Evolutionary conservation across 1,139 yeast species (phyloP).

Genomic region (Candida frijolesensis): DNA sequence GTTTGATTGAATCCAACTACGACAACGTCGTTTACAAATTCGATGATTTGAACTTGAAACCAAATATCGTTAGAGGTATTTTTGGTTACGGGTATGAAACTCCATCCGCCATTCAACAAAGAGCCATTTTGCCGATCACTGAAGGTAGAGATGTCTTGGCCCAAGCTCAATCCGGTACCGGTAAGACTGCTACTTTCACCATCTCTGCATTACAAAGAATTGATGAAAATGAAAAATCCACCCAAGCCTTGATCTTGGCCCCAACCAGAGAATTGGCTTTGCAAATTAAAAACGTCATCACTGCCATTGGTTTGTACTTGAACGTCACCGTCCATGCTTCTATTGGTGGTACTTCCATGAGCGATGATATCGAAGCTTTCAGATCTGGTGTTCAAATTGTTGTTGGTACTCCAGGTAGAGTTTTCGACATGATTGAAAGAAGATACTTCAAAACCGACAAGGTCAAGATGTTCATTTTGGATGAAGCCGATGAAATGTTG

Average conservation of each 20-base stretch:
- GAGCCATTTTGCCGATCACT: conserved; percentile 96
- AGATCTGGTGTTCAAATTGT: conserved; percentile 93
- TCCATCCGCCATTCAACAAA: conserved; percentile 97
- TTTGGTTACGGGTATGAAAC: conserved; percentile 97
- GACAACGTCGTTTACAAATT: conserved; percentile 91
- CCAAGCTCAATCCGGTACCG: conserved; percentile 99
- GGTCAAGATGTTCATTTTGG: conserved; percentile 95
- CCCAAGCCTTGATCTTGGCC: conserved; percentile 94
- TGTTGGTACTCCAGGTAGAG: conserved; percentile 99
- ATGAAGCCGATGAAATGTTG: conserved; percentile 99
- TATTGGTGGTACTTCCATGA: conserved; percentile 95
- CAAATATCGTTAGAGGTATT: conserved; percentile 80
- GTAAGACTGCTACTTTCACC: conserved; percentile 99
- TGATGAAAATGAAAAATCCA: conserved; percentile 72
- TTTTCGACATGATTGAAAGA: conserved; percentile 94
- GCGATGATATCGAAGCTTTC: conserved; percentile 90
- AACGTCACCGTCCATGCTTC: conserved; percentile 95
- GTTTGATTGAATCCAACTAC: conserved; percentile 93
- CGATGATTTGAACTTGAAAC: conserved; percentile 84
- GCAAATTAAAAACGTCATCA: conserved; percentile 95
- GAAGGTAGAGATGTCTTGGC: conserved; percentile 97
- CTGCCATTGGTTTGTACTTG: conserved; percentile 92
- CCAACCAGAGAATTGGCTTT: conserved; percentile 99
- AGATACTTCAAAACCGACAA: conserved; percentile 86
- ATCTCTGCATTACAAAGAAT: conserved; percentile 95